These are phyloP conservation scores for Amborella trichopoda DNA, from an alignment of 164 flowering plant genomes.

Conservation along the genomic window DNA sequence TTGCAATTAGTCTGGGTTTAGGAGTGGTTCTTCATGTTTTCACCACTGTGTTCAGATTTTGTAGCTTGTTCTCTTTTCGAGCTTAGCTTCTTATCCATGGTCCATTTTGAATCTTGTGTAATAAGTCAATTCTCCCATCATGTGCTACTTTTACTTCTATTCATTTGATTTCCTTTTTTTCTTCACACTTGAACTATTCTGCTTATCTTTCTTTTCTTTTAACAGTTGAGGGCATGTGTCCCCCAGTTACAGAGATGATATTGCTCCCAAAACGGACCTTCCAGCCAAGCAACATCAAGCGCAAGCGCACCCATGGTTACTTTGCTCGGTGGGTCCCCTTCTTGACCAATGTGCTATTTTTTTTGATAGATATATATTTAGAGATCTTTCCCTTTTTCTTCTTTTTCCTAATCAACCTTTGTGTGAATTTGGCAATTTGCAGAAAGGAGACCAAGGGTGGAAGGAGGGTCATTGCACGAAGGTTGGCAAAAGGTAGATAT, in stretches of 20 bases:
- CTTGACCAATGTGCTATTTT: neutral
- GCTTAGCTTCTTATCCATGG: no score
- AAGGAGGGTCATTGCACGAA: conserved; percentile 10
- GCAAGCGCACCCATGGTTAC: conserved; percentile 72
- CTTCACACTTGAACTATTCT: no score
- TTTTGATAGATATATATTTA: neutral
- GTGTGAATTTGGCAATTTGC: neutral
- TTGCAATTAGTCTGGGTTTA: no score
- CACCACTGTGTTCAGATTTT: no score
- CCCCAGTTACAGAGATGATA: conserved; percentile 19
- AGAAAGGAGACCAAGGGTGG: conserved; percentile 16
- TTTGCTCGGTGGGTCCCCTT: conserved; percentile 54
- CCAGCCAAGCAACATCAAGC: conserved; percentile 67
- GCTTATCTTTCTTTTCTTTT: no score
- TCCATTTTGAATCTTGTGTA: no score
- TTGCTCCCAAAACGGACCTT: conserved; percentile 61
- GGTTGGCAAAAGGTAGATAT: conserved; percentile 12
- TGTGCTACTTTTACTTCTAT: no score
- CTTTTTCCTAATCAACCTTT: neutral
- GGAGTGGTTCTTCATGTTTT: no score
- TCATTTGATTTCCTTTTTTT: no score
- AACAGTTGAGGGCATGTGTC: no score
- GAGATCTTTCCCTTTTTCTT: neutral
- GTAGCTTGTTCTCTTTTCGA: no score
- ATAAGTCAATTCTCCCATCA: no score